Percentiles rank a stretch among this genome's conserved stretches.
Conservation (phyloP, 2,329 filamentous ascomycete species). For the Fusarium armeniacum region DNA sequence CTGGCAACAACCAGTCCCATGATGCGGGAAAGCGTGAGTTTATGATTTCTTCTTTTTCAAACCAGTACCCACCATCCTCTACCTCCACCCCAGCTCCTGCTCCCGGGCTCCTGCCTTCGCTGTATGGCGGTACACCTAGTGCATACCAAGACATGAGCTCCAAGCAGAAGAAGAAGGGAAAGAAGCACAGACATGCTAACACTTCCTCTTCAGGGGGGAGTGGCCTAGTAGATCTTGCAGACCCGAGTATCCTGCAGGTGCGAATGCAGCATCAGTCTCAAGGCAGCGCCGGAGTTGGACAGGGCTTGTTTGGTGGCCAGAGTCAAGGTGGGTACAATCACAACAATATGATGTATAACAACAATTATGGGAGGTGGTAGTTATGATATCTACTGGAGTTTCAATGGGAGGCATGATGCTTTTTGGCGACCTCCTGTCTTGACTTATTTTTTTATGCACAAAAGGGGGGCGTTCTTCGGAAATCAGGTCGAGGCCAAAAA, state of each 20-base stretch:
- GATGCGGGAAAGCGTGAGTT: slow-evolving; percentile 98
- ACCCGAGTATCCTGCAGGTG: slow-evolving; percentile 99
- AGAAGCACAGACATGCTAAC: slow-evolving; percentile 99
- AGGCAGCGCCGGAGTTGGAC: slow-evolving; percentile 85
- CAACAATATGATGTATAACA: slow-evolving; percentile 84
- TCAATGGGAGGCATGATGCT: slow-evolving; percentile 42
- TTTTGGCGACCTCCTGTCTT: slow-evolving; percentile 41
- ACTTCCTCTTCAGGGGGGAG: slow-evolving; percentile 99
- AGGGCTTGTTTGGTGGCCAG: slow-evolving; percentile 90
- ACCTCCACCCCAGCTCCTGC: slow-evolving; percentile 88
- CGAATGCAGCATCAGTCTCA: slow-evolving; percentile 92
- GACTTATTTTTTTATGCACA: slow-evolving; percentile 39
- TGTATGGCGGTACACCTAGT: slow-evolving; percentile 89
- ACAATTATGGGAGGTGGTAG: slow-evolving; percentile 78
- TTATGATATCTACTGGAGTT: slow-evolving; percentile 41
- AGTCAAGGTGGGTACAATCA: slow-evolving; percentile 95
- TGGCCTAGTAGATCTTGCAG: slow-evolving; percentile 99
- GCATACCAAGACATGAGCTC: slow-evolving; percentile 91
- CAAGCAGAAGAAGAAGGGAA: slow-evolving; percentile 99
- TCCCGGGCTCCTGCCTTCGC: slow-evolving; percentile 90
- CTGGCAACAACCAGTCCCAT: slow-evolving; percentile 78
- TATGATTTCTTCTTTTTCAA: slow-evolving; percentile 92
- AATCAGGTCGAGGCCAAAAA: slow-evolving; percentile 42
- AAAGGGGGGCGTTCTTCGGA: slow-evolving; percentile 51
- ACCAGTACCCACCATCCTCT: slow-evolving; percentile 85